Base-by-base conservation (phyloP, 306 rosid genomes). In the Benincasa hispida region DNA sequence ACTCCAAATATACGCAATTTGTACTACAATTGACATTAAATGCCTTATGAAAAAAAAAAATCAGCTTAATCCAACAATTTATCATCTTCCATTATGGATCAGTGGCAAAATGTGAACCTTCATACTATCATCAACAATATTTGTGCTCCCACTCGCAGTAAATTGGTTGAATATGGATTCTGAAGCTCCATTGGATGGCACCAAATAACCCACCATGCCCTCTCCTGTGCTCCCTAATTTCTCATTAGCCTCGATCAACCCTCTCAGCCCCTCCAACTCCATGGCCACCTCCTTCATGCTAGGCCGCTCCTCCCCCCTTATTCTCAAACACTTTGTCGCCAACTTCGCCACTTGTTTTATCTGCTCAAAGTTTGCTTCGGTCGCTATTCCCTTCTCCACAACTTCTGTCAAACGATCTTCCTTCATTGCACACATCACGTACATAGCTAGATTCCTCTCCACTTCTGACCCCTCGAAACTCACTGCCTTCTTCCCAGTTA, bases 271-370 rank as follows among this genome's bases (percentile, higher is more conserved):
- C 25, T 89, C 91, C 6, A 89, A 57, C 65, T 83, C 84, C 73
- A 32, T 82, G 27, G 87, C 85, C 19, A 89, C 86, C 79, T 89
- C 87, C 80, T 85, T 89, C 91, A 89, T 87, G 10, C 68, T 70
- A 0, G 91, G 93, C 6, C 93, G 84, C 25, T 87, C 91, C 70
- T 85, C 88, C 61, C 88, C 87, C 27, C 13, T 87, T 4, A 85
- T 14, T 18, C 65, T 81, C 10, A 87, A 47, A 39, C 88, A 87
- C 53, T 22, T 55, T 15, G 47, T 70, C 7, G 84, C 87, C 5
- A 87, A 55, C 37, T 65, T 74, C 0, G 84, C 82, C 32, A 79
- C 79, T 58, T 87, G 85, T 50, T 9, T 84, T 7, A 89, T 17
- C 28, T 84, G 88, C 72, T 84, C 77, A 19, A 70, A 28, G 30